phyloP scores from a whole-genome alignment of 2,329 filamentous ascomycete genomes.

The Stagonosporopsis vannaccii region DNA sequence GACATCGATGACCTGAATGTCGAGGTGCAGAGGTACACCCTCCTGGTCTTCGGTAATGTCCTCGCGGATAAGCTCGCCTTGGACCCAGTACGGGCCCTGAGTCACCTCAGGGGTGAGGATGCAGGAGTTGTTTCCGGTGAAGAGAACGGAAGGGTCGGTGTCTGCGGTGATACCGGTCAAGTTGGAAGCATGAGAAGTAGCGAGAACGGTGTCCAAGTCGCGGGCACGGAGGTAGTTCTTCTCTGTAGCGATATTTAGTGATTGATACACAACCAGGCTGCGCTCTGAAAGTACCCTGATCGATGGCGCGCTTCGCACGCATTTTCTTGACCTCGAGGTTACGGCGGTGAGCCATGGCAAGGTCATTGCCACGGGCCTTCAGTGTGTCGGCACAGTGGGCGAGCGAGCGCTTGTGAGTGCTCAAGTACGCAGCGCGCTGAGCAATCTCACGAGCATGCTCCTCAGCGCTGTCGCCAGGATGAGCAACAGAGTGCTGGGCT shows the following conservation, averaged over 20 bases:
- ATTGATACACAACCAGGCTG: not conserved
- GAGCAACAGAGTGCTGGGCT: conserved; percentile 41
- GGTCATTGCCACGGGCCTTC: conserved; percentile 50
- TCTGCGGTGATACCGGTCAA: conserved; percentile 39
- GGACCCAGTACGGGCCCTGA: conserved; percentile 52
- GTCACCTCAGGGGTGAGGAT: conserved; percentile 46
- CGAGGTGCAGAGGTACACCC: conserved; percentile 59
- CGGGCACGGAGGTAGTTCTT: conserved; percentile 39
- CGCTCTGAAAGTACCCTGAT: conserved; percentile 19
- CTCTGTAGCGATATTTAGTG: conserved; percentile 23
- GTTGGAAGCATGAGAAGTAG: conserved; percentile 41
- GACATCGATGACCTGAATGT: conserved; percentile 63
- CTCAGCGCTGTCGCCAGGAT: conserved; percentile 47
- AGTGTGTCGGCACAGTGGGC: conserved; percentile 51
- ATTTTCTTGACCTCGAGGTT: conserved; percentile 50
- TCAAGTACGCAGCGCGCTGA: conserved; percentile 47
- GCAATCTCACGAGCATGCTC: conserved; percentile 46
- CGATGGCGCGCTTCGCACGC: conserved; percentile 48
- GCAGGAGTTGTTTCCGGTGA: conserved; percentile 44
- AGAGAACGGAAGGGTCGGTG: conserved; percentile 38
- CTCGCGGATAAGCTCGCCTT: conserved; percentile 59
- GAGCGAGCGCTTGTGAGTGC: conserved; percentile 50
- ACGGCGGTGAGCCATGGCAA: conserved; percentile 53
- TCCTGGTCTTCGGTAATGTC: conserved; percentile 58
- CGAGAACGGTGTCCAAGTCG: conserved; percentile 36